A percentile compares a stretch with the other conserved stretches of the same genome.
Evolutionary conservation across 73 alveolate genomes (phyloP).

Genomic region (Paramecium sonneborni): DNA sequence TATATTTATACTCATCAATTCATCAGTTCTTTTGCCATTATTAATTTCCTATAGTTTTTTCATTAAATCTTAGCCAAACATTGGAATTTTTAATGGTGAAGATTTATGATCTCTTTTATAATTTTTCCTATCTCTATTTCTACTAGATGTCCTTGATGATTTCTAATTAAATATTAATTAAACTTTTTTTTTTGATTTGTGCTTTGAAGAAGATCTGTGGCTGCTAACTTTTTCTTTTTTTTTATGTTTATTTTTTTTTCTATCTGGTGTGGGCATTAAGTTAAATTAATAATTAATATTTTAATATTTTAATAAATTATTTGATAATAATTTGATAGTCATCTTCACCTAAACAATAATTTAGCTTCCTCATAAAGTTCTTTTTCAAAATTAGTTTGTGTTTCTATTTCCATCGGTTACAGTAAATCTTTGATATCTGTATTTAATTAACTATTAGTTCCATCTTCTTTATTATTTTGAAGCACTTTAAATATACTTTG

Average conservation of each 20-base stretch:
- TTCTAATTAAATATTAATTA: not conserved
- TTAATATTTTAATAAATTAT: too few species aligned
- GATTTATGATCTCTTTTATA: not conserved
- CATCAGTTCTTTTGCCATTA: conserved; percentile 7
- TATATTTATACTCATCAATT: not conserved
- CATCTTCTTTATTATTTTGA: not conserved
- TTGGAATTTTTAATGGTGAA: not conserved
- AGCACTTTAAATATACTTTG: not conserved
- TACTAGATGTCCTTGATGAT: not conserved
- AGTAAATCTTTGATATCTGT: not conserved
- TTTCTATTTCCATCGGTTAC: not conserved
- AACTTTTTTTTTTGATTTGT: conserved; percentile 46
- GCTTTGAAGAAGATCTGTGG: conserved; percentile 19
- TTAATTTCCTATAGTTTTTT: not conserved
- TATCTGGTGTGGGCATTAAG: conserved; percentile 18
- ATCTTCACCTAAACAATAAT: not conserved
- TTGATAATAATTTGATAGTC: too few species aligned
- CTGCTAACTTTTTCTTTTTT: not conserved
- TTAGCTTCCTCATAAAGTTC: conserved; percentile 4
- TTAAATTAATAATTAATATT: not conserved
- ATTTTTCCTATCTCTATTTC: not conserved
- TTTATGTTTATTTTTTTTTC: conserved; percentile 30
- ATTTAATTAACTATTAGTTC: not conserved
- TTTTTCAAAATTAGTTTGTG: not conserved
- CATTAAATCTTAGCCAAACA: not conserved